Conservation (phyloP, 106 monocot species). For the Gastrodia elata region DNA sequence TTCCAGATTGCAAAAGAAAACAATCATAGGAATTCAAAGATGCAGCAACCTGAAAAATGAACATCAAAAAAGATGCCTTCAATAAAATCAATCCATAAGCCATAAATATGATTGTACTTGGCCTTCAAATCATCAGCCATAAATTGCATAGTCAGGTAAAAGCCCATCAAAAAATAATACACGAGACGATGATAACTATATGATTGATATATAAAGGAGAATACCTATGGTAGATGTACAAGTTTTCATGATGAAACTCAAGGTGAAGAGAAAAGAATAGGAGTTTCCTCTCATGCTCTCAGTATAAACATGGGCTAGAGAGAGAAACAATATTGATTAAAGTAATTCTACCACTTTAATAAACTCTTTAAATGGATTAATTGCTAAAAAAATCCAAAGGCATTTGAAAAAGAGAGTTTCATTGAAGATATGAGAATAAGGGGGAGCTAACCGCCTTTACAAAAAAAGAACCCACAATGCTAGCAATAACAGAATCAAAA, state of each 20-base stretch:
- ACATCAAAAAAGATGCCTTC: neutral
- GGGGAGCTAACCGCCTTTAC: no score
- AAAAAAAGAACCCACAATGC: no score
- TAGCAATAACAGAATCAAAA: no score
- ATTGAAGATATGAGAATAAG: no score
- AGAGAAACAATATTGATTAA: no score
- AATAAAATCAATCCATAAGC: constrained; percentile 2
- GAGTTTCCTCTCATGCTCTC: no score
- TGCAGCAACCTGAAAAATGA: constrained; percentile 41
- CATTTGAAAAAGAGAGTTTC: no score
- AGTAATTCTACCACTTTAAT: no score
- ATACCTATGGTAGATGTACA: neutral
- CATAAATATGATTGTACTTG: neutral
- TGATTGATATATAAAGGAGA: no score
- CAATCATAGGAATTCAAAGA: constrained; percentile 68
- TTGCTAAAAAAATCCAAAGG: no score
- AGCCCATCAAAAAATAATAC: neutral
- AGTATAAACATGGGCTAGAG: no score
- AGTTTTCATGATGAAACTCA: neutral
- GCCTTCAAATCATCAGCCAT: neutral
- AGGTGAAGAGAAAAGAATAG: neutral
- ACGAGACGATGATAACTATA: neutral
- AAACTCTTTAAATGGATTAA: no score
- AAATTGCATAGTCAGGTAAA: neutral
- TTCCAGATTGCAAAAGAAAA: constrained; percentile 95